Evolutionary conservation across 768 basidiomycete species (phyloP).

Genomic region (Mycena latifolia): DNA sequence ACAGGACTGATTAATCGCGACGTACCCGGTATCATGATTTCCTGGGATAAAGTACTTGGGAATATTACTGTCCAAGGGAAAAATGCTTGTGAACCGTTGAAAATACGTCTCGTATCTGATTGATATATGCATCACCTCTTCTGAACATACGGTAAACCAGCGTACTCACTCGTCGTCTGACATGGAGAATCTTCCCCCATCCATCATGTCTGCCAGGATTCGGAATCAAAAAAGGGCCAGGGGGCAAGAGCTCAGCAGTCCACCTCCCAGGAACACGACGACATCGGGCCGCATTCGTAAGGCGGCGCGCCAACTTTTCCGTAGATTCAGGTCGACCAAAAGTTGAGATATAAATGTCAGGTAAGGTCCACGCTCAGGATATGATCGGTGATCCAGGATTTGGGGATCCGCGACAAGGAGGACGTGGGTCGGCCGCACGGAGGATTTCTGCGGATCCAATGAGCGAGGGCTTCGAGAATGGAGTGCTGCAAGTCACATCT

Average conservation of each 20-base stretch:
- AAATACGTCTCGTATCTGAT: conserved; percentile 82
- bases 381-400: conserved; percentile 81
- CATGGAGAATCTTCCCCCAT: conserved; percentile 79
- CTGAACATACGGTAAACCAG: neutral
- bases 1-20: conserved; percentile 39
- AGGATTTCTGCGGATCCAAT: conserved; percentile 20
- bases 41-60: conserved; percentile 85
- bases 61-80: conserved; percentile 59
- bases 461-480: conserved; percentile 1
- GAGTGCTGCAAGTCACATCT: conserved; percentile 25
- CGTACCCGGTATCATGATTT: conserved; percentile 91
- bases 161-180: conserved; percentile 74
- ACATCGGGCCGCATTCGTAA: conserved; percentile 72
- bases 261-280: conserved; percentile 80
- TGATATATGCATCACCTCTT: neutral
- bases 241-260: neutral
- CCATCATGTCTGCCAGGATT: conserved; percentile 79
- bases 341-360: conserved; percentile 71
- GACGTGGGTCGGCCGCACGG: conserved; percentile 56
- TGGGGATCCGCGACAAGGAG: conserved; percentile 94
- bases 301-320: conserved; percentile 86
- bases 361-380: conserved; percentile 68
- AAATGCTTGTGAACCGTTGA: conserved; percentile 77
- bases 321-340: conserved; percentile 84
- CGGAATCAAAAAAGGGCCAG: conserved; percentile 7